These are phyloP conservation scores for Speleostelium caveatum DNA, from an alignment of 78 protist species.

Conservation along the genomic window DNA sequence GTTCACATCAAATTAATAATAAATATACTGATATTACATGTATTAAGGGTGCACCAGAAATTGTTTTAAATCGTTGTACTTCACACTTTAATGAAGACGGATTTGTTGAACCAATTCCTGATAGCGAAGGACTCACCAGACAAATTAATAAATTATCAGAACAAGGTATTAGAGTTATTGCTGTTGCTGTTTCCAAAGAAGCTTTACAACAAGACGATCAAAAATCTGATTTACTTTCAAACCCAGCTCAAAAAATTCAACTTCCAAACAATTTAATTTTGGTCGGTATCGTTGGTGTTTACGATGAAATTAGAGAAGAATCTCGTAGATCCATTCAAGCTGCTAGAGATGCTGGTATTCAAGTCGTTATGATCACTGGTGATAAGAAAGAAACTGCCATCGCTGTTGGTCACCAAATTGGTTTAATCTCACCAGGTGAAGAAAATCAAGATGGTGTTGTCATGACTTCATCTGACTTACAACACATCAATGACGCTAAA, in stretches of 20 bases:
- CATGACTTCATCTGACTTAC: conserved; percentile 59
- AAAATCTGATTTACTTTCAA: no score
- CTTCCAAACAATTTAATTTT: conserved; percentile 68
- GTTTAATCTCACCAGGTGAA: conserved; percentile 77
- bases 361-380: conserved; percentile 94
- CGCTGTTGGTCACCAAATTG: conserved; percentile 89
- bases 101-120: conserved; percentile 72
- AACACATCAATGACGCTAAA: conserved; percentile 65
- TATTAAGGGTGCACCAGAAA: conserved; percentile 82
- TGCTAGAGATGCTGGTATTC: conserved; percentile 89
- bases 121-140: conserved; percentile 30
- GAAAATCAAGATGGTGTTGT: conserved; percentile 87
- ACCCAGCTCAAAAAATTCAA: background rate
- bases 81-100: conserved; percentile 77
- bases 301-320: conserved; percentile 90
- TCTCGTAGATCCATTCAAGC: conserved; percentile 80
- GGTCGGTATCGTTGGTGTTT: conserved; percentile 85
- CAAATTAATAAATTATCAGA: conserved; percentile 62
- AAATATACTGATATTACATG: conserved; percentile 42
- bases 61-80: conserved; percentile 62
- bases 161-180: conserved; percentile 83
- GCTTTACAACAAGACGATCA: background rate
- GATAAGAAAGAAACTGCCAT: conserved; percentile 93
- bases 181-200: conserved; percentile 81
- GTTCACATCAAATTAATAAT: background rate